Evolutionary conservation across 441 rosid species (phyloP), one percentile per base, ranked within the genome.

Genomic region (Jatropha multifida): DNA sequence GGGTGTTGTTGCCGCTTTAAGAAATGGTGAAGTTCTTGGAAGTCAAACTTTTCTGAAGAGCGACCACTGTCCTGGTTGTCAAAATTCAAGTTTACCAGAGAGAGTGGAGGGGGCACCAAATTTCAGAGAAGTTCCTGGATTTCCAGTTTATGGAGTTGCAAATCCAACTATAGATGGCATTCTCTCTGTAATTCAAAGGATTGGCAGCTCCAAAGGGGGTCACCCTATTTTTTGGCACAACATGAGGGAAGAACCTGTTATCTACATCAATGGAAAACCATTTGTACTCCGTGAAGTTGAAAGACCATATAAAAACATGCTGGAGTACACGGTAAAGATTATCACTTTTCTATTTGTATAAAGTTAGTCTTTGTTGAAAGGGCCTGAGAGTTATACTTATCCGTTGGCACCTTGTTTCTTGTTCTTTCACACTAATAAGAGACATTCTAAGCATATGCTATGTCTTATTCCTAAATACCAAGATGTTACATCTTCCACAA

Each of bases 221-320:
- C 86, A 89, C 73, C 91, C 96, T 14, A 89, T 90, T 51, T 91
- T 96, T 69, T 96, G 99, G 99, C 99, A 96, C 80, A 96, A 96
- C 78, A 94, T 94, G 98, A 88, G 99, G 85, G 99, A 96, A 87
- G 99, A 96, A 83, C 97, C 99, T 74, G 99, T 96, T 79, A 92
- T 94, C 82, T 96, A 96, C 83, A 94, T 94, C 81, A 92, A 91
- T 71, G 96, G 99, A 77, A 94, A 91, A 80, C 99, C 99, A 32
- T 96, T 96, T 87, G 99, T 96, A 68, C 96, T 94, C 56, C 98
- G 99, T 55, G 99, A 92, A 84, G 98, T 91, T 80, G 99, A 96
- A 83, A 88, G 99, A 69, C 99, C 99, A 65, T 92, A 78, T 84
- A 96, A 96, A 79, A 96, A 96, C 86, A 94, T 96, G 99, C 90